Percentiles rank a stretch among this genome's conserved stretches.
phyloP scores from a whole-genome alignment of 108 stramenopile genomes.

The Asterionellopsis glacialis region DNA sequence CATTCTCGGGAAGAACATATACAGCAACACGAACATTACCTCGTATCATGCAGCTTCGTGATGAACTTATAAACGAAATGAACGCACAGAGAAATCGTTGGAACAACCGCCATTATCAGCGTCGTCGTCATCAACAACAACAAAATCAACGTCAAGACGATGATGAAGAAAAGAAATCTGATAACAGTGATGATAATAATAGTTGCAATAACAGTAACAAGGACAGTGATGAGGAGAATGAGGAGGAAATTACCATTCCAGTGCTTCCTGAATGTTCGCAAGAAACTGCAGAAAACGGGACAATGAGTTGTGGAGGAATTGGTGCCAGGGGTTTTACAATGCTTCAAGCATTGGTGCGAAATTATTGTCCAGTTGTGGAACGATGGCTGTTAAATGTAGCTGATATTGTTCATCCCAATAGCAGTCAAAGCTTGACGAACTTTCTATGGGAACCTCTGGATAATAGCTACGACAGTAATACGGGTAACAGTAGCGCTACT shows the following conservation, averaged over 20 bases:
- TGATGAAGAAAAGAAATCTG: not conserved
- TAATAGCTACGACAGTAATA: no score
- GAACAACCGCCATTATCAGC: not conserved
- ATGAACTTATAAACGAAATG: slow-evolving; percentile 65
- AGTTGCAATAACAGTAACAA: not conserved
- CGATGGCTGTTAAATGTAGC: slow-evolving; percentile 59
- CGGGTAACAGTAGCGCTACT: no score
- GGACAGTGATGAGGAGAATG: slow-evolving; percentile 13
- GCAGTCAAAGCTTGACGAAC: slow-evolving; percentile 51
- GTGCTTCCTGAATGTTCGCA: slow-evolving; percentile 39
- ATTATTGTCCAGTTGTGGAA: slow-evolving; percentile 71
- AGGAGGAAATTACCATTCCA: slow-evolving; percentile 42
- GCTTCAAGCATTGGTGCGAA: slow-evolving; percentile 55
- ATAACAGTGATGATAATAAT: not conserved
- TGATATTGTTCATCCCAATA: slow-evolving; percentile 44
- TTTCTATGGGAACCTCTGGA: slow-evolving; percentile 68
- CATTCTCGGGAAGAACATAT: slow-evolving; percentile 67
- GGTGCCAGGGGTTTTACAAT: slow-evolving; percentile 61
- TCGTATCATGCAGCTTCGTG: slow-evolving; percentile 54
- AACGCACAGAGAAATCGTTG: slow-evolving; percentile 13
- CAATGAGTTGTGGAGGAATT: slow-evolving; percentile 28
- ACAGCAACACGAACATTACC: slow-evolving; percentile 67
- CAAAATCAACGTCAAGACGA: not conserved
- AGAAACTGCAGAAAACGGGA: slow-evolving; percentile 4
- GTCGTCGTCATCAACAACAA: slow-evolving; percentile 1